These are phyloP conservation scores for Fusarium domesticum DNA, from an alignment of 2,329 filamentous ascomycete species.

Conservation along the genomic window DNA sequence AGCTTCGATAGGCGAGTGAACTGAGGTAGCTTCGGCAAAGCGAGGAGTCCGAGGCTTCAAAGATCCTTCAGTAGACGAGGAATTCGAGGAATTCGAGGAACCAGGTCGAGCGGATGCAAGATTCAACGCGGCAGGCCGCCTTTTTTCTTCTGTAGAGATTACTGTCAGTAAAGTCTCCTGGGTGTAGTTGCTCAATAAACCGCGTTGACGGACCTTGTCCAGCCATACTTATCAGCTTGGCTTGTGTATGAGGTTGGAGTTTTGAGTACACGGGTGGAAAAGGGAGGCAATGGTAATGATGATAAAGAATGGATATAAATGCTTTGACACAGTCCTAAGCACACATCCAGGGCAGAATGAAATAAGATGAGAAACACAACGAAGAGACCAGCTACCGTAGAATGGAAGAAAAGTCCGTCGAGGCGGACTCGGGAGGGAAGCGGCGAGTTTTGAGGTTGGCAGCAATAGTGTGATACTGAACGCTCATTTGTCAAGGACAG, in stretches of 20 bases:
- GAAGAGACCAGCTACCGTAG: slow-evolving; percentile 57
- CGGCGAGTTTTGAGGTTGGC: slow-evolving; percentile 50
- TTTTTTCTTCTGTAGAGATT: slow-evolving; percentile 47
- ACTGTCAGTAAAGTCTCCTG: slow-evolving; percentile 22
- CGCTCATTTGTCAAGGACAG: slow-evolving; percentile 35
- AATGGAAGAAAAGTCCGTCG: slow-evolving; percentile 37
- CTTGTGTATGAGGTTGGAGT: slow-evolving; percentile 13
- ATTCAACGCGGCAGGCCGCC: slow-evolving; percentile 55
- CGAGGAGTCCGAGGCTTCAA: slow-evolving; percentile 72
- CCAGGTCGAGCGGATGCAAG: slow-evolving; percentile 48
- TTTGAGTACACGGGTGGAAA: slow-evolving; percentile 11
- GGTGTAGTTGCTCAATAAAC: not conserved
- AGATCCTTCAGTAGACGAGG: slow-evolving; percentile 52
- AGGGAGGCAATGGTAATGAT: slow-evolving; percentile 7
- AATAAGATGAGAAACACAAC: slow-evolving; percentile 38
- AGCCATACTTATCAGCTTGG: slow-evolving; percentile 33
- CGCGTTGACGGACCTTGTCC: slow-evolving; percentile 38
- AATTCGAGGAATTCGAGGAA: slow-evolving; percentile 49
- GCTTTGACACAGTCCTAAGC: slow-evolving; percentile 29
- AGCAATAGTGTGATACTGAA: slow-evolving; percentile 27
- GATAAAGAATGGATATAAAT: slow-evolving; percentile 12
- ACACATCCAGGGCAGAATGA: slow-evolving; percentile 26
- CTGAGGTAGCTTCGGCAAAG: slow-evolving; percentile 76
- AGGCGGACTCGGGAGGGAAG: slow-evolving; percentile 40
- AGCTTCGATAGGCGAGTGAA: slow-evolving; percentile 71